These are phyloP conservation scores for Cyberlindnera galapagoensis DNA, from an alignment of 805 yeast species.

Conservation along the genomic window DNA sequence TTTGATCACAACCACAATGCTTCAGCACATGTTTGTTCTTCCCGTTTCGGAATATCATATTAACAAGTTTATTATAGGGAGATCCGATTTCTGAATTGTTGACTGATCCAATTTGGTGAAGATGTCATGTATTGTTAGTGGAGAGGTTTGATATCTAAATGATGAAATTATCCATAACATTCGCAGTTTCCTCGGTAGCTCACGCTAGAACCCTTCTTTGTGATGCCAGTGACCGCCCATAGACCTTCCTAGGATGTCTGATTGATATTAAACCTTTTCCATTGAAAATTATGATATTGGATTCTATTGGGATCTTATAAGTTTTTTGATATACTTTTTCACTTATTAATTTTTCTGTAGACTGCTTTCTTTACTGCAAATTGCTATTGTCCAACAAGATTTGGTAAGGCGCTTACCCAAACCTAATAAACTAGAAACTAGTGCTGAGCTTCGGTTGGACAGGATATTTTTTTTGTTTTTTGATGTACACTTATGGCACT, in stretches of 20 bases:
- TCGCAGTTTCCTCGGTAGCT: constrained; percentile 97
- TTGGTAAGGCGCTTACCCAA: too few relatives aligned
- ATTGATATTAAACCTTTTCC: constrained; percentile 26
- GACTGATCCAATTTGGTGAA: not conserved
- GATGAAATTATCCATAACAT: constrained; percentile 79
- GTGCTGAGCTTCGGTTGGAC: too few relatives aligned
- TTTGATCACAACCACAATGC: too few relatives aligned
- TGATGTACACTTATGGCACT: too few relatives aligned
- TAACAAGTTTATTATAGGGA: constrained; percentile 6
- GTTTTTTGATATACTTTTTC: not conserved
- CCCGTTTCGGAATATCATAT: constrained; percentile 1
- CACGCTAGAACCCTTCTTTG: constrained; percentile 76
- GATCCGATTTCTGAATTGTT: constrained; percentile 11
- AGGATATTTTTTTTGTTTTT: too few relatives aligned
- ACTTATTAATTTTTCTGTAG: not conserved
- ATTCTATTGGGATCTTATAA: too few relatives aligned
- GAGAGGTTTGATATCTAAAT: constrained; percentile 39
- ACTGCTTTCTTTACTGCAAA: not conserved
- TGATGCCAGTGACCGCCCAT: constrained; percentile 81
- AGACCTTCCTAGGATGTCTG: constrained; percentile 94
- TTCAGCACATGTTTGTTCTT: constrained; percentile 5
- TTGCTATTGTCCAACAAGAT: too few relatives aligned
- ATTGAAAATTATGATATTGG: too few relatives aligned
- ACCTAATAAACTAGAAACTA: too few relatives aligned
- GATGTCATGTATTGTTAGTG: too few relatives aligned